phyloP scores from a whole-genome alignment of 495 filamentous ascomycete species.

The Aspergillus cristatus region DNA sequence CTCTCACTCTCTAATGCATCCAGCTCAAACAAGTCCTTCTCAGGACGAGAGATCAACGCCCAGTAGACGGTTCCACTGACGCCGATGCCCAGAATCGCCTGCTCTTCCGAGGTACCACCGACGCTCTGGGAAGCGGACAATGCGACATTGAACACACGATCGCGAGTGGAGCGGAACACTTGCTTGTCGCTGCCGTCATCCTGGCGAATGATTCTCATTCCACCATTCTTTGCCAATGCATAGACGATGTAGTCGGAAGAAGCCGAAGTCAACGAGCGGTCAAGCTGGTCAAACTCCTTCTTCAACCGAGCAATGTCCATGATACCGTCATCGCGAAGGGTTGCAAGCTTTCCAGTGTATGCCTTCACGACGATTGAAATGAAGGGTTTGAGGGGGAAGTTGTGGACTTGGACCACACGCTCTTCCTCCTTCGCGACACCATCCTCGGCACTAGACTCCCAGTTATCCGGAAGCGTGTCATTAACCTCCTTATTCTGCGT shows the following conservation, averaged over 20 bases:
- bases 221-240: conserved; percentile 82
- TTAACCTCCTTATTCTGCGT: conserved; percentile 45
- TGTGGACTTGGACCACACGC: conserved; percentile 67
- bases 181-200: conserved; percentile 84
- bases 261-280: conserved; percentile 83
- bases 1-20: conserved; percentile 65
- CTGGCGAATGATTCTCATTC: conserved; percentile 85
- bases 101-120: conserved; percentile 41
- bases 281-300: conserved; percentile 95
- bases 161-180: conserved; percentile 75
- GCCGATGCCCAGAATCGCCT: conserved; percentile 82
- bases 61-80: conserved; percentile 93
- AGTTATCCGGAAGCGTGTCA: conserved; percentile 53
- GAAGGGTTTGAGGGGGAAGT: conserved; percentile 94
- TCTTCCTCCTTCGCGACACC: conserved; percentile 58
- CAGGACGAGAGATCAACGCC: conserved; percentile 60
- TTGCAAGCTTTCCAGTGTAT: conserved; percentile 29
- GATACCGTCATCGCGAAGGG: conserved; percentile 59
- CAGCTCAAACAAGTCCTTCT: conserved; percentile 64
- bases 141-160: conserved; percentile 90
- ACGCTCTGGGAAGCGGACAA: conserved; percentile 53
- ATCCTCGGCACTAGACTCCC: conserved; percentile 70
- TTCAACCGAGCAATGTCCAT: conserved; percentile 87
- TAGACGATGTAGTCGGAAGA: conserved; percentile 91
- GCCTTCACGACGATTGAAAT: conserved; percentile 58